phyloP scores from a whole-genome alignment of 441 rosid genomes.

The Manihot esculenta region DNA sequence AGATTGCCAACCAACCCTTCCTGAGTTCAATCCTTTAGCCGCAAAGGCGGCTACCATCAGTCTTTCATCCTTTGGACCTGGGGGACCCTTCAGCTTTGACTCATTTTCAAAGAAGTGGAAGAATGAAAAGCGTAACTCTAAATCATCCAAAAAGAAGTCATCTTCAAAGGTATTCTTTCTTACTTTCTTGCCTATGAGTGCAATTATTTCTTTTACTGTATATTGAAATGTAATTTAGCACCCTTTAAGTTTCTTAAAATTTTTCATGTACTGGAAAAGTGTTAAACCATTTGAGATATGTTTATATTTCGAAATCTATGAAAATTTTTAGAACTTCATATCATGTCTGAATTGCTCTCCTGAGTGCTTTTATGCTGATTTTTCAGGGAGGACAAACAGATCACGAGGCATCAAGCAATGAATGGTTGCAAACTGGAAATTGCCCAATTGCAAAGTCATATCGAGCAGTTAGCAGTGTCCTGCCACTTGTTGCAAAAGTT shows the following conservation, averaged over 20 bases:
- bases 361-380: slow-evolving; percentile 21
- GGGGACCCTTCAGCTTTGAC: slow-evolving; percentile 64
- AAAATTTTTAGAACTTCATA: background rate
- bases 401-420: slow-evolving; percentile 70
- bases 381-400: slow-evolving; percentile 62
- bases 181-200: background rate
- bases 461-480: slow-evolving; percentile 62
- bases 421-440: slow-evolving; percentile 74
- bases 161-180: slow-evolving; percentile 47
- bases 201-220: background rate
- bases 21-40: slow-evolving; percentile 61
- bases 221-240: slow-evolving; percentile 4
- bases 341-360: background rate
- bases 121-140: slow-evolving; percentile 45
- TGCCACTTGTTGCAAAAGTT: slow-evolving; percentile 71
- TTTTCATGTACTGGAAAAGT: slow-evolving; percentile 5
- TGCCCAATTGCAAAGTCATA: slow-evolving; percentile 86
- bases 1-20: slow-evolving; percentile 35
- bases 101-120: slow-evolving; percentile 52
- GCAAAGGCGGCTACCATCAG: slow-evolving; percentile 64
- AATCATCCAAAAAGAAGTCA: slow-evolving; percentile 46
- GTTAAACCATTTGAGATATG: slow-evolving; percentile 12
- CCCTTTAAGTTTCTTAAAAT: background rate
- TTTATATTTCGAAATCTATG: background rate
- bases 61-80: slow-evolving; percentile 56